These are phyloP conservation scores for Tylopilus balloui DNA, from an alignment of 768 basidiomycete species.

Conservation along the genomic window DNA sequence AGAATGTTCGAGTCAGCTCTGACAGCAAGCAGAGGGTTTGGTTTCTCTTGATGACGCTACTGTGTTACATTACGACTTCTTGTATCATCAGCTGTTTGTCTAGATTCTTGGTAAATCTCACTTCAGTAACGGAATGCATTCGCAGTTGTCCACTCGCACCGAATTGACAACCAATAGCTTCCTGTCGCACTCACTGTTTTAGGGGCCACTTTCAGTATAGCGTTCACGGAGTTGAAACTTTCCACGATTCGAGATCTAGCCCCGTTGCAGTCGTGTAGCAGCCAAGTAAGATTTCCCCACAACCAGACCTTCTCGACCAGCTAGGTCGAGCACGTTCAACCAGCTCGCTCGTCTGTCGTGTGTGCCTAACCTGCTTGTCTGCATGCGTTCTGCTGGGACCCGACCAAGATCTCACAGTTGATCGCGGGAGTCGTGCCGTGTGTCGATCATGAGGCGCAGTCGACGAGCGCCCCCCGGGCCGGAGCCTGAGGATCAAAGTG, in stretches of 20 bases:
- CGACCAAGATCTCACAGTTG: neutral
- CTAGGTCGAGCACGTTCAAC: neutral
- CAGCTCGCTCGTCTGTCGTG: neutral
- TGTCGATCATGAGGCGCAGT: conserved; percentile 11
- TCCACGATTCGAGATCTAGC: conserved; percentile 5
- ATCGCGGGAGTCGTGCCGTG: neutral
- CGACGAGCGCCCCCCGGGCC: neutral
- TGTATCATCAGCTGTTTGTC: too few species aligned
- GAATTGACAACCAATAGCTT: neutral
- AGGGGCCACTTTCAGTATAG: neutral
- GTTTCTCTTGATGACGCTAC: too few species aligned
- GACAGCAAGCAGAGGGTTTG: too few species aligned
- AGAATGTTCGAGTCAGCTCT: too few species aligned
- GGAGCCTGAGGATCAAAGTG: neutral
- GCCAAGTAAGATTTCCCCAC: neutral
- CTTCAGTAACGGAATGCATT: conserved; percentile 2
- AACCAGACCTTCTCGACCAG: neutral
- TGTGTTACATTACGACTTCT: too few species aligned
- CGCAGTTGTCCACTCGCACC: neutral
- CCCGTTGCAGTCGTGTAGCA: too few species aligned
- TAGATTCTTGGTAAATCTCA: neutral
- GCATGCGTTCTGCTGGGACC: neutral
- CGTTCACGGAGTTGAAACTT: conserved; percentile 17
- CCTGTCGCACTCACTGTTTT: neutral
- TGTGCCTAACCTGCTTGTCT: neutral